These are phyloP conservation scores for Penicillium polonicum DNA, from an alignment of 2,329 filamentous ascomycete species.

Conservation along the genomic window DNA sequence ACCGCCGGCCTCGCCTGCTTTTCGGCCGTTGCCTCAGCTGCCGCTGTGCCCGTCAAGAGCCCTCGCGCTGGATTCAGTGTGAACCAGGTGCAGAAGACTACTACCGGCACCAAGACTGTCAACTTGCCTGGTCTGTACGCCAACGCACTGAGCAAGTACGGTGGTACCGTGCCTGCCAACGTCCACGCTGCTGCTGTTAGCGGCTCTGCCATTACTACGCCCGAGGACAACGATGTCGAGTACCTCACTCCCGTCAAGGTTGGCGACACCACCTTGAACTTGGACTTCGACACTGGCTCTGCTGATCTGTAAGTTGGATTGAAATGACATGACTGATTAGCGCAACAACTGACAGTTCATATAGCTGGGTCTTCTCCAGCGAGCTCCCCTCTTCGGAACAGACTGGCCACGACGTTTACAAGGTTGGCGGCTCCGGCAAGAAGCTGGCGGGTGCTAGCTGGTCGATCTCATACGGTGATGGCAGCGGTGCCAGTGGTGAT, in stretches of 20 bases:
- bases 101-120: constrained; percentile 21
- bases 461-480: constrained; percentile 65
- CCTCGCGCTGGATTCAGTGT: constrained; percentile 33
- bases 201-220: constrained; percentile 43
- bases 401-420: constrained; percentile 59
- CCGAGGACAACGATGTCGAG: constrained; percentile 54
- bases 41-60: constrained; percentile 29
- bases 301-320: constrained; percentile 59
- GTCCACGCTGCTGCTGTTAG: constrained; percentile 33
- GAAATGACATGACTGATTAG: background rate
- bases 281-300: constrained; percentile 71
- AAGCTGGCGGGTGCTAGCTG: constrained; percentile 53
- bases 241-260: constrained; percentile 63
- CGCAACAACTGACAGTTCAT: constrained; percentile 8
- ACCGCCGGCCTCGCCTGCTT: constrained; percentile 29
- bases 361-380: constrained; percentile 65
- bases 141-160: constrained; percentile 32
- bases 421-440: constrained; percentile 50
- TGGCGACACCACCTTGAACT: constrained; percentile 60
- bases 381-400: constrained; percentile 53
- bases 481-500: constrained; percentile 60
- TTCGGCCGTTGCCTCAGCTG: constrained; percentile 29
- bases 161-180: constrained; percentile 28
- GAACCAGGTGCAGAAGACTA: constrained; percentile 29
- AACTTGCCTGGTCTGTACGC: constrained; percentile 34